These are phyloP conservation scores for Atalantia buxifolia DNA, from an alignment of 345 rosid species.

Conservation along the genomic window DNA sequence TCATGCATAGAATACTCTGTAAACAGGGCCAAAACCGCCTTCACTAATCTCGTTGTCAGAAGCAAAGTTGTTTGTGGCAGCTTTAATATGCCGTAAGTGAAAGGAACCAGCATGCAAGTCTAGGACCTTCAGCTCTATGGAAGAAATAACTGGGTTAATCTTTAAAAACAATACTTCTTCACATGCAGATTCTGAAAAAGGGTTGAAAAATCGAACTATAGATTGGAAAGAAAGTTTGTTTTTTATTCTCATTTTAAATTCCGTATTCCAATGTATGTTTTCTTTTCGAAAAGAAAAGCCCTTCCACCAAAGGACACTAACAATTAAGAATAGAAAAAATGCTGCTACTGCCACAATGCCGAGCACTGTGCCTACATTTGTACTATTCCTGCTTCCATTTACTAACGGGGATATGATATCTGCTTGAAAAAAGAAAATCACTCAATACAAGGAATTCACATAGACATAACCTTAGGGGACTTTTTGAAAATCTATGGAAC, in stretches of 20 bases:
- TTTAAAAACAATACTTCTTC: no score
- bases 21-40: slow-evolving; percentile 33
- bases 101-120: slow-evolving; percentile 22
- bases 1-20: slow-evolving; percentile 15
- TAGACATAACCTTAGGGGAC: no score
- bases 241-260: not conserved
- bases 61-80: slow-evolving; percentile 31
- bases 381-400: no score
- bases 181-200: no score
- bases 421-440: no score
- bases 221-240: not conserved
- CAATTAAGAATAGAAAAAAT: slow-evolving; percentile 24
- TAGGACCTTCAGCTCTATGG: slow-evolving; percentile 14
- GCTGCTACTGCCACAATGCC: slow-evolving; percentile 31
- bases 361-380: not conserved
- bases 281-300: slow-evolving; percentile 26
- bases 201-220: no score
- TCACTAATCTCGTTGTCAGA: slow-evolving; percentile 26
- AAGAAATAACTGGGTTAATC: not conserved
- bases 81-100: slow-evolving; percentile 18
- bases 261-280: slow-evolving; percentile 32
- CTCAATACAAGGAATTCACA: no score
- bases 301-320: slow-evolving; percentile 45
- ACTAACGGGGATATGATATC: no score
- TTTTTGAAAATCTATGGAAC: no score